Evolutionary conservation across 2,329 filamentous ascomycete species (phyloP).

Genomic region (Cytospora schulzeri): DNA sequence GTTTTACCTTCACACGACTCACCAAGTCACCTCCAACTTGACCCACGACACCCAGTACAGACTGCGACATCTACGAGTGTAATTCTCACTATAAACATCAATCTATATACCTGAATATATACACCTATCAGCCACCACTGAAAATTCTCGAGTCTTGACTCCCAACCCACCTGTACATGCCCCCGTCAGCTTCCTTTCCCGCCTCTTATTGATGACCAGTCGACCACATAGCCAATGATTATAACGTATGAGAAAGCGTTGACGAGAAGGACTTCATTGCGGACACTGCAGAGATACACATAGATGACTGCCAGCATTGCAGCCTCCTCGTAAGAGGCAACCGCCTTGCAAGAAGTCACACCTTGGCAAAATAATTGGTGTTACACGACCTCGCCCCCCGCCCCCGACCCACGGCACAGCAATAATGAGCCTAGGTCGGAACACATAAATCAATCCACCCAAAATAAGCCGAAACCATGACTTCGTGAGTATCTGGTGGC

Average conservation of each 20-base stretch:
- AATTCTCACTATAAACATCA: conserved; percentile 31
- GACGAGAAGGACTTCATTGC: conserved; percentile 58
- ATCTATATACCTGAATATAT: conserved; percentile 65
- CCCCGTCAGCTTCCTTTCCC: conserved; percentile 48
- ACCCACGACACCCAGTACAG: too few relatives aligned
- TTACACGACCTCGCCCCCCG: too few relatives aligned
- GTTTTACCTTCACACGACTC: too few relatives aligned
- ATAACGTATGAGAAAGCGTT: conserved; percentile 55
- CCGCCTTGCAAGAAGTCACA: too few relatives aligned
- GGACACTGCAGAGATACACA: conserved; percentile 59
- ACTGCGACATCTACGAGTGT: too few relatives aligned
- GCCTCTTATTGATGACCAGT: conserved; percentile 60
- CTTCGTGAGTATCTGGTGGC: too few relatives aligned
- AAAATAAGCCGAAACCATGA: too few relatives aligned
- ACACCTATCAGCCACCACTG: conserved; percentile 61
- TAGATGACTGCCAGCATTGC: conserved; percentile 58
- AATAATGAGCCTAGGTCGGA: too few relatives aligned
- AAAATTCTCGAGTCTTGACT: conserved; percentile 56
- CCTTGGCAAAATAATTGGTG: too few relatives aligned
- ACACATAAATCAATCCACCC: too few relatives aligned
- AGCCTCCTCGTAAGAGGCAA: conserved; percentile 64
- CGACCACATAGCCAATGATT: conserved; percentile 59
- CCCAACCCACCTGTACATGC: conserved; percentile 45
- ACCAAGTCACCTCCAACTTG: too few relatives aligned
- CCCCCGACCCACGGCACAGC: too few relatives aligned